Evolutionary conservation across 2,329 filamentous ascomycete genomes (phyloP), one percentile per base, ranked within the genome.

Genomic region (Dendryphion nanum): DNA sequence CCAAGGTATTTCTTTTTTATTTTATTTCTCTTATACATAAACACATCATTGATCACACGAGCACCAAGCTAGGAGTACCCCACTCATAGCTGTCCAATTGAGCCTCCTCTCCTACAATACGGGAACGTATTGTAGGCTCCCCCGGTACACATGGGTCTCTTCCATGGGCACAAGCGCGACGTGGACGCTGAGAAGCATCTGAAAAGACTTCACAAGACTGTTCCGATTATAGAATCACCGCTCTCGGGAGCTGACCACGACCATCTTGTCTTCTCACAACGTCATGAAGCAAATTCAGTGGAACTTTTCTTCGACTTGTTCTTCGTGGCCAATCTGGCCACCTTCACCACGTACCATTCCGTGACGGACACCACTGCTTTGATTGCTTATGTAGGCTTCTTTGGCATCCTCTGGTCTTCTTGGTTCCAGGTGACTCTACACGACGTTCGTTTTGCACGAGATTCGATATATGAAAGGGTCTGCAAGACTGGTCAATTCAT

Each of bases 341-440:
- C 63, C 1, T 67, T 67, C 26, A 67, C 64, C 1, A 58, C 63
- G 6, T 65, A 66, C 45, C 63, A 66, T 39, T 63, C 62, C 2
- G 58, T 66, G 35, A 64, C 59, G n/a, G 61, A 65, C 34, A 12
- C 30, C 15, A 38, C 49, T 24, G 60, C 63, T 28, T 41, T 67
- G 1, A 41, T 59, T 15, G 61, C 59, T 18, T 67, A 67, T 41
- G 52, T 66, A 33, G 63, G 63, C 10, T 66, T 67, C 47, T 66
- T 66, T 32, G 61, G 57, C 18, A 61, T 67, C 24, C 39, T 67
- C 7, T 67, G 64, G 64, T 57, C 55, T 5, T 55, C 44, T 7
- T 67, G 64, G 64, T 66, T 66, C 40, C 61, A 67, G 38, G 57
- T 66, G 33, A 64, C 61, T 10, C 54, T 67, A 4, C 60, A 66